phyloP scores from a whole-genome alignment of 1,139 yeast species.

The Eremothecium gossypii region DNA sequence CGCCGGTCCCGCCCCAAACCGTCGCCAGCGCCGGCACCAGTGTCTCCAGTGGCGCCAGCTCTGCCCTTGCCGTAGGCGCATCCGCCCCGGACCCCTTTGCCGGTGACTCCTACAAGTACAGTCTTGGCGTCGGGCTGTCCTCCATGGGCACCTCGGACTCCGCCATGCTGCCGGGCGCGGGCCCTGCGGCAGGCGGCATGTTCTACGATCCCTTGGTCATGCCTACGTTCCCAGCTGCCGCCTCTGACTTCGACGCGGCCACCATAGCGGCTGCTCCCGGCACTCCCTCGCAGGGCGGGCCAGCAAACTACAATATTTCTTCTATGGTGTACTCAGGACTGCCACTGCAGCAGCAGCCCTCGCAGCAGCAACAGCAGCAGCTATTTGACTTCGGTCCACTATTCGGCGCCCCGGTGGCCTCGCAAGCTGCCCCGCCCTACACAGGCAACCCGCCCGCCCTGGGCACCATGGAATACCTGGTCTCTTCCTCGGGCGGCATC shows the following conservation, averaged over 20 bases:
- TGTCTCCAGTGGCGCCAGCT: conserved; percentile 1
- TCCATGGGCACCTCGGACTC: background rate
- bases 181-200: background rate
- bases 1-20: background rate
- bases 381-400: conserved; percentile 2
- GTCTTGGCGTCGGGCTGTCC: conserved; percentile 1
- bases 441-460: conserved; percentile 1
- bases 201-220: conserved; percentile 1
- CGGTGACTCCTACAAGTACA: conserved; percentile 7
- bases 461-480: conserved; percentile 4
- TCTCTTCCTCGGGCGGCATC: conserved; percentile 3
- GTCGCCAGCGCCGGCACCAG: conserved; percentile 2
- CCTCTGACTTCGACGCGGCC: too few relatives aligned
- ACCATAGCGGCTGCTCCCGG: background rate
- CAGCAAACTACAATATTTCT: conserved; percentile 2
- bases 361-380: background rate
- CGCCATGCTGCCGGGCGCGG: conserved; percentile 1
- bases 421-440: background rate
- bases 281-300: background rate
- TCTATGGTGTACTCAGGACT: background rate
- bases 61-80: conserved; percentile 1
- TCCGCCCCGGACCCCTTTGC: conserved; percentile 4
- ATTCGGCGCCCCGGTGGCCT: conserved; percentile 1
- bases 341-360: background rate
- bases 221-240: background rate